These are phyloP conservation scores for Beauveria bassiana DNA, from an alignment of 2,329 filamentous ascomycete species.

Conservation along the genomic window DNA sequence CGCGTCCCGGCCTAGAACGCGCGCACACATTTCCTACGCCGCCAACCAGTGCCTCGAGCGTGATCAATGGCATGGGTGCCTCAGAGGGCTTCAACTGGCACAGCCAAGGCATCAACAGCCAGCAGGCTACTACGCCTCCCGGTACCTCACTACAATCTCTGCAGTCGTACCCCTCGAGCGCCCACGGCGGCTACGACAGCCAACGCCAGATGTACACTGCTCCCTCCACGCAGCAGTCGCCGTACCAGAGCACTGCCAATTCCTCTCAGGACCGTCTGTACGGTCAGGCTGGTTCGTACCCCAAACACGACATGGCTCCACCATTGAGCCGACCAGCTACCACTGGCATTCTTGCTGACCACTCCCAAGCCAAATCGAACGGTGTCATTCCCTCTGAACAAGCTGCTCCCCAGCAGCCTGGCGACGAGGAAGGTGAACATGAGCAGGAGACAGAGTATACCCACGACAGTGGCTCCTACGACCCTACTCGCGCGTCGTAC, in stretches of 20 bases:
- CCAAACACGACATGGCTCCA: slow-evolving; percentile 85
- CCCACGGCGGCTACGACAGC: slow-evolving; percentile 61
- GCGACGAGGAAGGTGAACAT: slow-evolving; percentile 62
- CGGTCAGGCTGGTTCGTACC: slow-evolving; percentile 59
- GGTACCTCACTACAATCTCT: slow-evolving; percentile 69
- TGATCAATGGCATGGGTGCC: slow-evolving; percentile 65
- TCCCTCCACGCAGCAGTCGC: slow-evolving; percentile 58
- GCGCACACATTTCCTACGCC: slow-evolving; percentile 92
- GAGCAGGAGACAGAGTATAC: slow-evolving; percentile 81
- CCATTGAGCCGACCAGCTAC: slow-evolving; percentile 56
- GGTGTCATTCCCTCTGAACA: slow-evolving; percentile 52
- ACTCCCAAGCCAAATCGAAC: slow-evolving; percentile 59
- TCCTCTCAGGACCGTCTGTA: slow-evolving; percentile 59
- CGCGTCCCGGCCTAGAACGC: slow-evolving; percentile 71
- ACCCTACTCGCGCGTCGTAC: slow-evolving; percentile 64
- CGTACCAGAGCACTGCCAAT: slow-evolving; percentile 59
- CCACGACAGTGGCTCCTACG: slow-evolving; percentile 70
- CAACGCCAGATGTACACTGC: slow-evolving; percentile 73
- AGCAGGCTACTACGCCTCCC: slow-evolving; percentile 77
- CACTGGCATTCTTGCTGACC: slow-evolving; percentile 51
- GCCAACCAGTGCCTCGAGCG: slow-evolving; percentile 83
- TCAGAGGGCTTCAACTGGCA: slow-evolving; percentile 78
- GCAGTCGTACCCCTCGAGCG: slow-evolving; percentile 63
- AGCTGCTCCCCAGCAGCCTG: slow-evolving; percentile 43
- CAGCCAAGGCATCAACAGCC: slow-evolving; percentile 51